These are phyloP conservation scores for Penicillium hesseltinei DNA, from an alignment of 2,329 filamentous ascomycete species.

Conservation along the genomic window DNA sequence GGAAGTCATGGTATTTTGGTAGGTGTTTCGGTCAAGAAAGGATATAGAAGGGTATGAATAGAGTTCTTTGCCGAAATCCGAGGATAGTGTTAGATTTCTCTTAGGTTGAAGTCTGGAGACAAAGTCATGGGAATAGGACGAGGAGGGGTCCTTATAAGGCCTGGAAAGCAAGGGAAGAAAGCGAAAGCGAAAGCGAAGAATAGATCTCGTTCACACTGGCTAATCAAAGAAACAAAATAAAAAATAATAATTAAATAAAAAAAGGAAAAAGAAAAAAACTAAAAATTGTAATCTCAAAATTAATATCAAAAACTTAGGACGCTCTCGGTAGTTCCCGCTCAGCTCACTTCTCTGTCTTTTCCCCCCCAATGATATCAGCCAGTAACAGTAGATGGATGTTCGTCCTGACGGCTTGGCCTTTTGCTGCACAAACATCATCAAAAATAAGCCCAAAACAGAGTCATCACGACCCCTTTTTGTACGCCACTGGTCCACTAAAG, in stretches of 20 bases:
- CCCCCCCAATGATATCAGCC: conserved; percentile 10
- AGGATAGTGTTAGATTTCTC: not conserved
- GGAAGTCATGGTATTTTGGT: conserved; percentile 10
- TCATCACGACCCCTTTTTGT: not conserved
- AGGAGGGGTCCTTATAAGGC: conserved; percentile 7
- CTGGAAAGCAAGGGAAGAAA: not conserved
- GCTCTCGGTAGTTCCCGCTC: conserved; percentile 18
- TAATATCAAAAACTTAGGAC: not conserved
- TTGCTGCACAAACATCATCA: conserved; percentile 7
- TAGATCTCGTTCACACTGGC: not conserved
- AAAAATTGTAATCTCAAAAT: not conserved
- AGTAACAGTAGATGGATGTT: not conserved
- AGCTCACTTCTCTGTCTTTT: not conserved
- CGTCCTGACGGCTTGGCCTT: conserved; percentile 7
- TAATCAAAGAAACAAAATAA: not conserved
- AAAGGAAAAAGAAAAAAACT: not conserved
- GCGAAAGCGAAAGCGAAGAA: not conserved
- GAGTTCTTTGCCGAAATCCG: not conserved
- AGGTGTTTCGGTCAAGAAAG: not conserved
- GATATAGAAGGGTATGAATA: not conserved
- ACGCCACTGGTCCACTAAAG: conserved; percentile 1
- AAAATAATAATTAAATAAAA: not conserved
- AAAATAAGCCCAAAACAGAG: not conserved
- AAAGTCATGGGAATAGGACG: not conserved
- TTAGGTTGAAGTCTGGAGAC: not conserved